Percentiles rank a stretch among this genome's conserved stretches.
phyloP scores from a whole-genome alignment of 768 basidiomycete genomes.

The Crassisporium funariophilum region DNA sequence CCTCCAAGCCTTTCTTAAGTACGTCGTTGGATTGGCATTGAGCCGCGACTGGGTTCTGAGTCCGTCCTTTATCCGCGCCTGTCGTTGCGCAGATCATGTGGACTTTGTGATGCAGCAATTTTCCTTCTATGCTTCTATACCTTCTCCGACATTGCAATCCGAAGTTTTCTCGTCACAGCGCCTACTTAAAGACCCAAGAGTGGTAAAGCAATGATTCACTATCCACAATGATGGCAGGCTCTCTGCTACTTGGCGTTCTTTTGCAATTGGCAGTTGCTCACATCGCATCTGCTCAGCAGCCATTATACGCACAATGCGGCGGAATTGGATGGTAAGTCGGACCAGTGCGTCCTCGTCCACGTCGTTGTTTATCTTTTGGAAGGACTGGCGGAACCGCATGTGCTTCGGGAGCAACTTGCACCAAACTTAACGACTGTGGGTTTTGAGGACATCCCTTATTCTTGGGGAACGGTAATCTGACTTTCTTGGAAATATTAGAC shows the following conservation, averaged over 20 bases:
- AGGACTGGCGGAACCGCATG: conserved; percentile 56
- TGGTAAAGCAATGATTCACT: neutral
- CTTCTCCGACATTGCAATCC: conserved; percentile 12
- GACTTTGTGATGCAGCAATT: conserved; percentile 1
- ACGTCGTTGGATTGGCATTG: neutral
- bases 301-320: conserved; percentile 49
- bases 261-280: conserved; percentile 24
- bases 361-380: neutral
- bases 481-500: conserved; percentile 26
- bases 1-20: neutral
- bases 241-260: conserved; percentile 19
- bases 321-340: conserved; percentile 48
- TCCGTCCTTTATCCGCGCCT: conserved; percentile 30
- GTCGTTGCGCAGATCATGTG: conserved; percentile 8
- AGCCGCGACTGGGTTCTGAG: conserved; percentile 3
- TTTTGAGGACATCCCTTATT: neutral
- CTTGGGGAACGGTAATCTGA: neutral
- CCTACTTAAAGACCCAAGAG: conserved; percentile 9
- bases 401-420: conserved; percentile 46
- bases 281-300: conserved; percentile 42
- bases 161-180: conserved; percentile 21
- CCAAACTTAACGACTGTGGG: conserved; percentile 45
- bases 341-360: neutral
- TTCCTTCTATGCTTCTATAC: conserved; percentile 7
- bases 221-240: conserved; percentile 7